A percentile compares a stretch with the other conserved stretches of the same genome.
Conservation (phyloP, 176 grass and related monocot species). For the Oryza coarctata region DNA sequence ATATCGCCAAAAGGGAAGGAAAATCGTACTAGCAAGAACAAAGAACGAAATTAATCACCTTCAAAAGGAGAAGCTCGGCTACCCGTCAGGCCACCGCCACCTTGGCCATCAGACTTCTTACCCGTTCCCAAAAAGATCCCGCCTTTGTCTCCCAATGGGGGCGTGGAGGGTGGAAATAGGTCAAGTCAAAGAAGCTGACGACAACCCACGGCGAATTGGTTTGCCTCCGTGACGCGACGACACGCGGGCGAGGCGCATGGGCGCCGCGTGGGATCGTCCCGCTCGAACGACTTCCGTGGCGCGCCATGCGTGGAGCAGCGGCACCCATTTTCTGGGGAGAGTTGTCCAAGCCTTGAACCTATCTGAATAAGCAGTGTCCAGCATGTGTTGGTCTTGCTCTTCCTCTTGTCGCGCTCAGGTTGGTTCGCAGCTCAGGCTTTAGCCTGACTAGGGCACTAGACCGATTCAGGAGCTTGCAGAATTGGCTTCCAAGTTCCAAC, state of each 20-base stretch:
- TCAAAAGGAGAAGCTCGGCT: neutral
- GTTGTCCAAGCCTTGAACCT: neutral
- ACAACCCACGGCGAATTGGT: conserved; percentile 17
- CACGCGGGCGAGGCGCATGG: conserved; percentile 31
- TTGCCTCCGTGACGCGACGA: neutral
- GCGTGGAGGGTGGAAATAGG: neutral
- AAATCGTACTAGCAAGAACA: neutral
- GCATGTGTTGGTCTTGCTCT: neutral
- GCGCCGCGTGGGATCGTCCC: conserved; percentile 31
- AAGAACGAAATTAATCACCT: too few species aligned
- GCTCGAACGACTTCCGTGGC: neutral
- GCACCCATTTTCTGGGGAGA: neutral
- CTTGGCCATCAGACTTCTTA: neutral
- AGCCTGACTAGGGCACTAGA: too few species aligned
- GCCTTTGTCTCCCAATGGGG: conserved; percentile 1
- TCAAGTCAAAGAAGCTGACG: conserved; percentile 12
- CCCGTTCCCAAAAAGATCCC: neutral
- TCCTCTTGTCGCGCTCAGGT: neutral
- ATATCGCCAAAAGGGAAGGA: neutral
- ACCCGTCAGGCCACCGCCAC: neutral
- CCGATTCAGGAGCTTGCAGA: neutral
- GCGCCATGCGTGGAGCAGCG: neutral
- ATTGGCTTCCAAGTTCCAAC: neutral
- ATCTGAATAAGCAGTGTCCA: neutral
- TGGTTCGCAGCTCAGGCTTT: neutral